These are phyloP conservation scores for Trichoderma asperellum DNA, from an alignment of 2,329 filamentous ascomycete species.

Conservation along the genomic window DNA sequence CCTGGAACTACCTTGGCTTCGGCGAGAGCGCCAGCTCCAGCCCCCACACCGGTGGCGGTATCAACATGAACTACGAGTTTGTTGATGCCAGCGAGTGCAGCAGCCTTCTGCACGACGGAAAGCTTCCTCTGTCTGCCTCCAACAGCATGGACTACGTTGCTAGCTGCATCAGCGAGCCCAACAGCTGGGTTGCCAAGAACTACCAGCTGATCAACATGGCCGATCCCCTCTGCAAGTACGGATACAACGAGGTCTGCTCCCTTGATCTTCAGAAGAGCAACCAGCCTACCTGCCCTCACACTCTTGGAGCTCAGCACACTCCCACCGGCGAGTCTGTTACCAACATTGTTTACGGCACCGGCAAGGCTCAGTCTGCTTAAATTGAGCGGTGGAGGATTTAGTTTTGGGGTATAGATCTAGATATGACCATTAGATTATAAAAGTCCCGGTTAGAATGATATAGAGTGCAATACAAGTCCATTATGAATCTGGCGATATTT, in stretches of 20 bases:
- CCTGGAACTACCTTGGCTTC: slow-evolving; percentile 61
- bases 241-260: slow-evolving; percentile 55
- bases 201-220: slow-evolving; percentile 58
- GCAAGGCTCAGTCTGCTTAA: slow-evolving; percentile 38
- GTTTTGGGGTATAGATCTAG: slow-evolving; percentile 15
- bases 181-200: slow-evolving; percentile 58
- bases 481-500: slow-evolving; percentile 5
- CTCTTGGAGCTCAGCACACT: slow-evolving; percentile 43
- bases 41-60: slow-evolving; percentile 54
- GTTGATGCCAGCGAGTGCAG: slow-evolving; percentile 54
- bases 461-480: slow-evolving; percentile 15
- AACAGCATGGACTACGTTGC: slow-evolving; percentile 62
- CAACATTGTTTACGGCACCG: slow-evolving; percentile 58
- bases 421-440: slow-evolving; percentile 8
- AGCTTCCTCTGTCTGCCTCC: slow-evolving; percentile 58
- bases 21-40: slow-evolving; percentile 53
- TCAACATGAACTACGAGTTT: slow-evolving; percentile 56
- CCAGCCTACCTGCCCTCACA: slow-evolving; percentile 55
- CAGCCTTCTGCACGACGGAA: slow-evolving; percentile 53
- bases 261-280: slow-evolving; percentile 54
- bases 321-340: slow-evolving; percentile 47
- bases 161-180: slow-evolving; percentile 51
- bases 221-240: slow-evolving; percentile 54
- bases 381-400: background rate
- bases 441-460: slow-evolving; percentile 23